Evolutionary conservation across 2,329 filamentous ascomycete species (phyloP), one percentile per base, ranked within the genome.

Genomic region (Gyromitra esculenta): DNA sequence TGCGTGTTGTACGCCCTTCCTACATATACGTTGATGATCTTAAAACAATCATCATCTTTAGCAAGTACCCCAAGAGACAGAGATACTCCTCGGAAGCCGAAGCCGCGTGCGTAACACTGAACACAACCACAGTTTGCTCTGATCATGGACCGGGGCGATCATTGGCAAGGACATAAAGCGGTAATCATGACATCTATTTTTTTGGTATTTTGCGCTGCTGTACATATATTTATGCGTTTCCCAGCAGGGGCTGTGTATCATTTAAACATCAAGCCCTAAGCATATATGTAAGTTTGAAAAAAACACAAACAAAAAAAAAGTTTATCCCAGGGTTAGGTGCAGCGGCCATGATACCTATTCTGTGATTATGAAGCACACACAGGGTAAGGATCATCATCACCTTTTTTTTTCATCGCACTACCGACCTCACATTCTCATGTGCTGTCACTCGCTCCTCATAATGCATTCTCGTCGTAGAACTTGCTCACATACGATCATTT

Each of bases 391-490:
- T 35, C 41, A 60, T 69, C 56, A 9, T 18, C 25, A 39, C 25
- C 25, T 31, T 31, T 31, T 3, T 31, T 31, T 31, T 31, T 48
- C 21, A 31, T 48, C 52, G 37, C 35, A 25, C 64, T 37, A 39
- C 52, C 52, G 54, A 50, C 21, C 45, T 43, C 37, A 37, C 21
- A 56, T 71, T 52, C 31, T 69, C 71, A 73, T 39, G 21, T 21
- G 9, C 48, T 6, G 56, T 73, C 70, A 74, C 71, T 74, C 71
- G 71, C 13, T 56, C 48, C 13, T 18, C n/a, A 31, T 4, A 31
- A 41, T 52, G 21, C 52, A 15, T n/a, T 48, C 45, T 45, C 15
- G 48, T 13, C 43, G 4, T 31, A 25, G 21, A 52, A 39, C 41
- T 5, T 52, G n/a, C 41, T 7, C 45, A 25, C 43, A 50, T 25